phyloP scores from a whole-genome alignment of 2,329 filamentous ascomycete species.

The Coniella lustricola region DNA sequence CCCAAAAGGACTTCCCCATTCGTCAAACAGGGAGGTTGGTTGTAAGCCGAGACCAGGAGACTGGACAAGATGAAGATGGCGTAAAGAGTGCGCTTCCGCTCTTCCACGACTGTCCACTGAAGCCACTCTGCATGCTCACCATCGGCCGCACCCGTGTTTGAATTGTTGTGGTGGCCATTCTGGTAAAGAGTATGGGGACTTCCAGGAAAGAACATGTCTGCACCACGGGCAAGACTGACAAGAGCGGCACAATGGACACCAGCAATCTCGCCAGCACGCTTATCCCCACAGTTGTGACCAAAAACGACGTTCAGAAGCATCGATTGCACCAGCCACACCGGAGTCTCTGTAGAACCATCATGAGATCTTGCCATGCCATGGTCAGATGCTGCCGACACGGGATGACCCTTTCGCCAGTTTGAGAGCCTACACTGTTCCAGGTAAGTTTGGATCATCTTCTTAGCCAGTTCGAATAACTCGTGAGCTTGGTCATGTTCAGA shows the following conservation, averaged over 20 bases:
- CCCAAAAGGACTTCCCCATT: constrained; percentile 91
- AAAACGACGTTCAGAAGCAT: constrained; percentile 97
- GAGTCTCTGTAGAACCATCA: constrained; percentile 65
- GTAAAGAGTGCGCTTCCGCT: constrained; percentile 88
- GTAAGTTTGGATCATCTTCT: constrained; percentile 91
- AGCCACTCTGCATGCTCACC: constrained; percentile 79
- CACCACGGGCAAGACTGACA: constrained; percentile 82
- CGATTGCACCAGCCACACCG: constrained; percentile 90
- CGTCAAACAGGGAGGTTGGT: constrained; percentile 81
- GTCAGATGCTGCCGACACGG: constrained; percentile 35
- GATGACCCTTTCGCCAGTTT: constrained; percentile 62
- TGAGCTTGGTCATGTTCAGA: constrained; percentile 71
- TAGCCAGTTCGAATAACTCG: constrained; percentile 84
- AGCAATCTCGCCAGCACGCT: constrained; percentile 83
- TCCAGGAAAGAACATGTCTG: constrained; percentile 56
- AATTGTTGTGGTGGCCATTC: constrained; percentile 50
- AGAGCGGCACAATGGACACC: constrained; percentile 86
- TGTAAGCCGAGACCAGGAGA: constrained; percentile 84
- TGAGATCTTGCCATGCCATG: constrained; percentile 33
- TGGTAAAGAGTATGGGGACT: constrained; percentile 37
- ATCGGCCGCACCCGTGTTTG: constrained; percentile 45
- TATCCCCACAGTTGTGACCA: constrained; percentile 89
- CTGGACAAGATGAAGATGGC: constrained; percentile 88
- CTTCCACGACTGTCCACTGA: constrained; percentile 80
- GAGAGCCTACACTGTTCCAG: constrained; percentile 85